Conservation (phyloP, 352 stramenopile species). For the Phytopythium helicoides region DNA sequence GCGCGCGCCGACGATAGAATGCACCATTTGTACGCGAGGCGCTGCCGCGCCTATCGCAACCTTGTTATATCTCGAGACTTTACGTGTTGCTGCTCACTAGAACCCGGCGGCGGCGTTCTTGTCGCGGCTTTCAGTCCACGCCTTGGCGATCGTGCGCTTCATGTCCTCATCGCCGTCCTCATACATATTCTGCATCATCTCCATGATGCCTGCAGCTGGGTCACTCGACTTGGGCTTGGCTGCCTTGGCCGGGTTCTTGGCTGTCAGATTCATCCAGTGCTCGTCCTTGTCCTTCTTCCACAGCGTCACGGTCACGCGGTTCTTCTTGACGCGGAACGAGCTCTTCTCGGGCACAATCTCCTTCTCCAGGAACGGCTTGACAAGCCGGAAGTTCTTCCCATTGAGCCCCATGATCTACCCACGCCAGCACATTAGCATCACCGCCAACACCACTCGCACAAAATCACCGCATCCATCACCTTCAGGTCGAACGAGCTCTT, state of each 20-base stretch:
- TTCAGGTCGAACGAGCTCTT: conserved; percentile 86
- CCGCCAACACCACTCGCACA: too few relatives aligned
- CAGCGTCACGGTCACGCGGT: conserved; percentile 77
- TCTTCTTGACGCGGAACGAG: conserved; percentile 83
- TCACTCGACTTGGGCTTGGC: conserved; percentile 52
- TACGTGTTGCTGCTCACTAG: background rate
- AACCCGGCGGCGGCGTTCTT: conserved; percentile 40
- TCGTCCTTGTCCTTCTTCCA: conserved; percentile 76
- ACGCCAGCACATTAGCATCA: background rate
- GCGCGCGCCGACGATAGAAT: background rate
- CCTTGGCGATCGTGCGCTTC: conserved; percentile 89
- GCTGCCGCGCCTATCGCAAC: background rate
- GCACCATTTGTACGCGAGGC: background rate
- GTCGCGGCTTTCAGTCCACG: conserved; percentile 80
- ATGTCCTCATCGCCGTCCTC: conserved; percentile 86
- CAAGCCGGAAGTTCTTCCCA: conserved; percentile 76
- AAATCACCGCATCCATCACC: conserved; percentile 17
- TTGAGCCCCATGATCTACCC: conserved; percentile 55
- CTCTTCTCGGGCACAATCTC: conserved; percentile 75
- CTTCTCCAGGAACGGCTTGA: conserved; percentile 83
- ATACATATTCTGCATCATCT: conserved; percentile 93
- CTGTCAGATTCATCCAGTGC: conserved; percentile 79
- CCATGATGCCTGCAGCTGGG: conserved; percentile 83
- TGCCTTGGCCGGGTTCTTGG: conserved; percentile 71
- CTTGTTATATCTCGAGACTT: too few relatives aligned